Base-by-base conservation (phyloP, 2,329 filamentous ascomycete species). In the Paecilomyces fulvus region DNA sequence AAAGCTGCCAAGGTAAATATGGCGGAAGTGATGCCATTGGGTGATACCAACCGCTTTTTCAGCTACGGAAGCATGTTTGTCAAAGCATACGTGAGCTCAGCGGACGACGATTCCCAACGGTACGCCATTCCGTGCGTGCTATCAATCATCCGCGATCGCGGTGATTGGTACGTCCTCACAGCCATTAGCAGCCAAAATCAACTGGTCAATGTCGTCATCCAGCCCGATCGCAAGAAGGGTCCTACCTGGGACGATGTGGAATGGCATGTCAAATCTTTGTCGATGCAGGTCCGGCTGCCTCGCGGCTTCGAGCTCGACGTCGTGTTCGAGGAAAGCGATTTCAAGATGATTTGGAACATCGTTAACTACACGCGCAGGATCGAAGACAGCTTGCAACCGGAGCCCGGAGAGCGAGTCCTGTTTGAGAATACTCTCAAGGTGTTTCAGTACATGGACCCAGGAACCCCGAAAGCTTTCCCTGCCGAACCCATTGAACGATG, bases 321-420 rank as follows among this genome's bases (percentile, higher is more conserved):
- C 17, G 84, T 87, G 60, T 85, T 91, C 67, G 80, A 79, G 12
- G 88, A 91, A 64, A 77, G 82, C n/a, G 90, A 95, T 67, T 95
- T 88, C 74, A 83, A 86, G 59, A 85, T 83, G 60, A 73, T 95
- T 10, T 92, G 87, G 83, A 88, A 84, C 63, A 90, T 95, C 71
- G 90, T 91, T 61, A 90, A 95, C 58, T 92, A 95, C 68, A 89
- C 88, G 25, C 82, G 81, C 61, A 90, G 88, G 64, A 83, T 92
- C 1, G 87, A 91, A 65, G 79, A 80, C 25, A 88, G 84, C 53
- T 77, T 95, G 48, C 83, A 84, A 33, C 83, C 85, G 6, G 81
- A 84, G 46, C 78, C 79, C 30, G 87, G 89, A 54, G 92, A 96
- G 72, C 78, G 77, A 1, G 72, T 87, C 56, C 78, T 88, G 1